These are phyloP conservation scores for Komagataella kurtzmanii DNA, from an alignment of 805 yeast species.

Conservation along the genomic window DNA sequence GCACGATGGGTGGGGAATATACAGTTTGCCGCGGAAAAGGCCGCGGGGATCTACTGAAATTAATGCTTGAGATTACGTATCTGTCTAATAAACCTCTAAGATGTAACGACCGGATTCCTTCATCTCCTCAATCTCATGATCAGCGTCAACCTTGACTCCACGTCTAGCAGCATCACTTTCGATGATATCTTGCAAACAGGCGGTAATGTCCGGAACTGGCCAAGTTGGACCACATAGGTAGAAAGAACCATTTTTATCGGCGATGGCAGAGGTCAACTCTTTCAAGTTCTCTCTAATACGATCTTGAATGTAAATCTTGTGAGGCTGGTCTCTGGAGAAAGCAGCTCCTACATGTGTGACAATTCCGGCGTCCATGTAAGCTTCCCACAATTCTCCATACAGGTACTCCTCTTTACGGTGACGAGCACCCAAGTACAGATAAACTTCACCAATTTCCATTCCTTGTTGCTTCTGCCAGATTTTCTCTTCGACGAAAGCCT, in stretches of 20 bases:
- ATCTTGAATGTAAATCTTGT: conserved; percentile 91
- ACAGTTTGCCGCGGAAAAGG: not conserved
- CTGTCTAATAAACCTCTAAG: conserved; percentile 70
- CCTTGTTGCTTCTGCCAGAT: conserved; percentile 89
- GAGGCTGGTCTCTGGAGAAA: conserved; percentile 92
- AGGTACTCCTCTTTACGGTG: conserved; percentile 91
- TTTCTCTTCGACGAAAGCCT: conserved; percentile 93
- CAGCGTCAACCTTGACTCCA: conserved; percentile 59
- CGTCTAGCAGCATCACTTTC: conserved; percentile 52
- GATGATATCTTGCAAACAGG: conserved; percentile 75
- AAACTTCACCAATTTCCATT: conserved; percentile 75
- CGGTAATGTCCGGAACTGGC: conserved; percentile 96
- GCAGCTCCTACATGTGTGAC: conserved; percentile 96
- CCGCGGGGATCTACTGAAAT: not conserved
- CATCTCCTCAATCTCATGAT: conserved; percentile 79
- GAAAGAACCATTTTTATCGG: conserved; percentile 71
- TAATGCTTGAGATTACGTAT: not conserved
- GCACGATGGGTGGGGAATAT: not conserved
- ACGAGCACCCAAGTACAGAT: conserved; percentile 84
- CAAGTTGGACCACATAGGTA: conserved; percentile 98
- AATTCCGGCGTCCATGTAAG: conserved; percentile 82
- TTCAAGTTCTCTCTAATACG: conserved; percentile 67
- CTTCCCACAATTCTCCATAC: conserved; percentile 97
- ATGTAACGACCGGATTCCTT: conserved; percentile 88
- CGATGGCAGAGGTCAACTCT: conserved; percentile 69